Percentiles rank a stretch among this genome's conserved stretches.
Conservation (phyloP, 768 basidiomycete genomes). For the Dendrothele bispora region DNA sequence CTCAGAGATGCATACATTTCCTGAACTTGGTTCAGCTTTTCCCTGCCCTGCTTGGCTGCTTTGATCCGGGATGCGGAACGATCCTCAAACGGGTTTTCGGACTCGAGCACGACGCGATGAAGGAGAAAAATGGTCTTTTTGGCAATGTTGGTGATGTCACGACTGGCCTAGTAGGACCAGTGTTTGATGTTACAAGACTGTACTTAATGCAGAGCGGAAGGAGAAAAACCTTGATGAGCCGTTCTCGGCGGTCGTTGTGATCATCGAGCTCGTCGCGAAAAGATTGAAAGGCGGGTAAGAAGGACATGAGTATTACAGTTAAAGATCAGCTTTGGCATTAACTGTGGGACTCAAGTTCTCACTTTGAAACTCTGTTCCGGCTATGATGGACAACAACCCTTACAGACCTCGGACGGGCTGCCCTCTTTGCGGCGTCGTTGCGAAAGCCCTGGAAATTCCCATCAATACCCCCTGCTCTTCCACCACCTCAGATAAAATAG, state of each 20-base stretch:
- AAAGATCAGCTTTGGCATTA: neutral
- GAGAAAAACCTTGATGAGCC: slow-evolving; percentile 76
- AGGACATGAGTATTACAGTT: slow-evolving; percentile 9
- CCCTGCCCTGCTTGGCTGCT: slow-evolving; percentile 51
- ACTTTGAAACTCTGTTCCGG: slow-evolving; percentile 8
- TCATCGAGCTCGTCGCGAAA: slow-evolving; percentile 79
- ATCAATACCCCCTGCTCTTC: slow-evolving; percentile 46
- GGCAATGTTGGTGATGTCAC: slow-evolving; percentile 87
- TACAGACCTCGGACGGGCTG: slow-evolving; percentile 57
- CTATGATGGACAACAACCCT: neutral
- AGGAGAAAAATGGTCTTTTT: slow-evolving; percentile 94
- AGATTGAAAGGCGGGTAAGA: slow-evolving; percentile 45
- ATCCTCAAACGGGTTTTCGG: slow-evolving; percentile 27
- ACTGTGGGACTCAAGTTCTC: neutral
- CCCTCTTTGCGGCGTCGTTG: slow-evolving; percentile 75
- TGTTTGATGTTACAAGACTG: slow-evolving; percentile 7
- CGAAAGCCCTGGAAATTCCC: slow-evolving; percentile 47
- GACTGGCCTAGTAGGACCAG: slow-evolving; percentile 52
- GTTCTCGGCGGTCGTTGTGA: slow-evolving; percentile 84
- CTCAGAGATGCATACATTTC: slow-evolving; percentile 60
- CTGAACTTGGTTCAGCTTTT: slow-evolving; percentile 69
- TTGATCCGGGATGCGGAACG: slow-evolving; percentile 27
- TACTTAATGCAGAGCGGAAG: slow-evolving; percentile 9
- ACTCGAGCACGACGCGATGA: slow-evolving; percentile 60
- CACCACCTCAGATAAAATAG: slow-evolving; percentile 31